Conservation (phyloP, 1,284 basidiomycete species). For the Xanthoconium separans region DNA sequence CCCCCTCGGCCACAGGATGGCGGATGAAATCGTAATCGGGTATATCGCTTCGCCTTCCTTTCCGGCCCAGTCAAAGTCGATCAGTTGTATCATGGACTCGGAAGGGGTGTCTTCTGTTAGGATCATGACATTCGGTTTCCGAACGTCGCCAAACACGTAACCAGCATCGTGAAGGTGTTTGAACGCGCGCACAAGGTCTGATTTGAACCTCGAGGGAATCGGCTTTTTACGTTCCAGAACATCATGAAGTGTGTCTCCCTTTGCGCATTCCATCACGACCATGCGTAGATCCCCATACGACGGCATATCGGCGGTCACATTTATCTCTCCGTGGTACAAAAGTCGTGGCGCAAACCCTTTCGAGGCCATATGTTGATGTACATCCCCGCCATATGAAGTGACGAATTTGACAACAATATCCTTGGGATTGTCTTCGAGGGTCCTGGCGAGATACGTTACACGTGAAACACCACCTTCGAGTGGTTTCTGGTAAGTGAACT, state of each 20-base stretch:
- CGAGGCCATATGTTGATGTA: conserved; percentile 9
- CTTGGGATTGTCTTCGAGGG: background rate
- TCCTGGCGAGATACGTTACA: conserved; percentile 9
- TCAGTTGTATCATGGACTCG: background rate
- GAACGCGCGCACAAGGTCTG: background rate
- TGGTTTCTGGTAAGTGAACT: conserved; percentile 8
- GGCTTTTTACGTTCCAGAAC: background rate
- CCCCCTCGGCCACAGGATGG: conserved; percentile 7
- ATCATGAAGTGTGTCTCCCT: background rate
- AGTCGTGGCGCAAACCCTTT: conserved; percentile 6
- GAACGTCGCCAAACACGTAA: conserved; percentile 21
- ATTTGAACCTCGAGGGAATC: background rate
- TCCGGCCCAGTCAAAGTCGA: conserved; percentile 15
- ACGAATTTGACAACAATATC: conserved; percentile 22
- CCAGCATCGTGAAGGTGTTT: conserved; percentile 3
- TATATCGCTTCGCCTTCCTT: conserved; percentile 12
- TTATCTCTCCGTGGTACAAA: conserved; percentile 7
- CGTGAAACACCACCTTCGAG: conserved; percentile 2
- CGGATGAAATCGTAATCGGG: conserved; percentile 7
- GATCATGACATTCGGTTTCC: conserved; percentile 11
- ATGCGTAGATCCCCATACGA: conserved; percentile 15
- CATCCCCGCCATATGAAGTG: conserved; percentile 10
- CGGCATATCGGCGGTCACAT: background rate
- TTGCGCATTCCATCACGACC: conserved; percentile 24
- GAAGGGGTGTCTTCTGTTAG: background rate